These are phyloP conservation scores for Alternaria metachromatica DNA, from an alignment of 2,329 filamentous ascomycete species.

Conservation along the genomic window DNA sequence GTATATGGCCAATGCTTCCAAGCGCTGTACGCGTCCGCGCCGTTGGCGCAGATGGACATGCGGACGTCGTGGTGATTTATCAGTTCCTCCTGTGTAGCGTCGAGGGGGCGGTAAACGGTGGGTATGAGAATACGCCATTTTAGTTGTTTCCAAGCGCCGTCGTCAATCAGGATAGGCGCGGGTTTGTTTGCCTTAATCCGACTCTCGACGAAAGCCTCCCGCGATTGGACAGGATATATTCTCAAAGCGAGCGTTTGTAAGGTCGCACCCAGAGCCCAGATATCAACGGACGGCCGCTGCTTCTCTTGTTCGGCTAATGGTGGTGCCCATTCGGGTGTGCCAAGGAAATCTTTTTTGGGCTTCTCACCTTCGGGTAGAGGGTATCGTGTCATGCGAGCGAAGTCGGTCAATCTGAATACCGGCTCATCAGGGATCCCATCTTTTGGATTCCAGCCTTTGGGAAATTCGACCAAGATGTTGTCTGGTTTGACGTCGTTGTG, in stretches of 20 bases:
- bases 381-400: conserved; percentile 19
- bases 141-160: background rate
- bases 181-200: background rate
- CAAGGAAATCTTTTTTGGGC: background rate
- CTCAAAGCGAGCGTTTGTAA: conserved; percentile 28
- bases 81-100: conserved; percentile 10
- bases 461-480: conserved; percentile 76
- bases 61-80: background rate
- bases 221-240: conserved; percentile 12
- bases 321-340: conserved; percentile 32
- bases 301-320: conserved; percentile 10
- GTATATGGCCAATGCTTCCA: conserved; percentile 16
- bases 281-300: conserved; percentile 23
- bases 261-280: conserved; percentile 32
- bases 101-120: conserved; percentile 23
- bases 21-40: background rate
- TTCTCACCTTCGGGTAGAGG: background rate
- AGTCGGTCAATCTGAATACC: conserved; percentile 34
- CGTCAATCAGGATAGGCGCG: background rate
- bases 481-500: conserved; percentile 94
- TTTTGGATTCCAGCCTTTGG: background rate
- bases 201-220: conserved; percentile 1
- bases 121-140: background rate
- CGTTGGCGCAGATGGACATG: background rate
- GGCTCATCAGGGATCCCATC: conserved; percentile 21